Conservation (phyloP, 352 stramenopile genomes). For the Thraustochytrium striatum region DNA sequence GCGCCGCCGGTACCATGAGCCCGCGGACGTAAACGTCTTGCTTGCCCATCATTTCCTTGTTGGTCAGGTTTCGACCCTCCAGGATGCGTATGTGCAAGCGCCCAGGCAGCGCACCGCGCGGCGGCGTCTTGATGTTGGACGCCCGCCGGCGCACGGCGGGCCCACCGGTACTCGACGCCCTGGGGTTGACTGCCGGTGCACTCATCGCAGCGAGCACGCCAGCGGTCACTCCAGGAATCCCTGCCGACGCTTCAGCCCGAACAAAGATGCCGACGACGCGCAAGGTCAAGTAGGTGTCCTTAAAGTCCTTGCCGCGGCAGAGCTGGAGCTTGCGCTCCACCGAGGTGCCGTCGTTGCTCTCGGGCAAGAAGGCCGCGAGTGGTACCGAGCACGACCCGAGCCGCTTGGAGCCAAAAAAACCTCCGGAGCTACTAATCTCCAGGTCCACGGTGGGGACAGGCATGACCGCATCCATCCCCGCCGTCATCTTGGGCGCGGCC, state of each 20-base stretch:
- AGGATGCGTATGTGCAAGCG: conserved; percentile 21
- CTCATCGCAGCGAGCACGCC: conserved; percentile 1
- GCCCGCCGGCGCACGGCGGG: no score
- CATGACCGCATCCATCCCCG: conserved; percentile 3
- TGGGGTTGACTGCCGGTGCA: neutral
- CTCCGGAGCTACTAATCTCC: neutral
- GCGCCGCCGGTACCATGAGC: conserved; percentile 7
- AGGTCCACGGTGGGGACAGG: neutral
- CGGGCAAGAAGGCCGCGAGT: neutral
- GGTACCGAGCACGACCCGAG: neutral
- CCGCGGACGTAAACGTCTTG: conserved; percentile 24
- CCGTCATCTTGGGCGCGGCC: neutral
- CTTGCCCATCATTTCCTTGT: neutral
- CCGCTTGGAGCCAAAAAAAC: neutral
- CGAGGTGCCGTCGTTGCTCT: neutral
- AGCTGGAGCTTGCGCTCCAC: neutral
- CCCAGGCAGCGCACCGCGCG: neutral
- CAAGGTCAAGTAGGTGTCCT: conserved; percentile 8
- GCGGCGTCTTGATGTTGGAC: conserved; percentile 1
- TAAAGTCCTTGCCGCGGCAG: neutral
- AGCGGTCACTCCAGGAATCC: neutral
- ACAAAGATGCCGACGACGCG: conserved; percentile 12
- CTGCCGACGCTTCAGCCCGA: neutral
- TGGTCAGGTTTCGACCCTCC: neutral
- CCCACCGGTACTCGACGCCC: neutral